phyloP scores from a whole-genome alignment of 306 rosid genomes.

The Trifolium subterraneum region DNA sequence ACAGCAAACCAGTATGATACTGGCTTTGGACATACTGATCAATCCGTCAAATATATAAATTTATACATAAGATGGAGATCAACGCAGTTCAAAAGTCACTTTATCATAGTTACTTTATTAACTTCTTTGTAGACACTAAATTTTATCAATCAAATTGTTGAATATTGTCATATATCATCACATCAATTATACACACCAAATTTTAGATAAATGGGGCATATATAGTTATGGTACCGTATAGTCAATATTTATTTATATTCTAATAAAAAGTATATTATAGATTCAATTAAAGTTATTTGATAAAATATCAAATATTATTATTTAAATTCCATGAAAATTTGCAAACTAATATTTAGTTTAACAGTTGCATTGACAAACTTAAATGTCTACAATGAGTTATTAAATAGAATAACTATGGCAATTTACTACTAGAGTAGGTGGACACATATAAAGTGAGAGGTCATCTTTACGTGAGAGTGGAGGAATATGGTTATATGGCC shows the following conservation, averaged over 20 bases:
- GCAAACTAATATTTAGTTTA: background rate
- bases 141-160: background rate
- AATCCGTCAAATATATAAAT: background rate
- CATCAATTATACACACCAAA: background rate
- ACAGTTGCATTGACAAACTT: background rate
- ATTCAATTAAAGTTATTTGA: too few relatives aligned
- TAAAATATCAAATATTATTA: background rate
- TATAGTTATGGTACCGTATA: background rate
- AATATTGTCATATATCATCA: background rate
- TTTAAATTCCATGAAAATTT: background rate
- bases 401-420: background rate
- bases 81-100: background rate
- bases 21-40: background rate
- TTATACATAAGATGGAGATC: background rate
- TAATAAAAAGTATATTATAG: background rate
- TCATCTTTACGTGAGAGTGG: background rate
- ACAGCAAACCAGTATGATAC: constrained; percentile 10
- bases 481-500: background rate
- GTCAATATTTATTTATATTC: background rate
- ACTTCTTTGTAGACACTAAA: background rate
- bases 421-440: background rate
- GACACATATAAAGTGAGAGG: constrained; percentile 6
- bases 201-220: background rate
- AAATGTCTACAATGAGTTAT: background rate
- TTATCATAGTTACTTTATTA: background rate